These are phyloP conservation scores for Fusarium neocosmosporiellum DNA, from an alignment of 2,329 filamentous ascomycete species.

Conservation along the genomic window DNA sequence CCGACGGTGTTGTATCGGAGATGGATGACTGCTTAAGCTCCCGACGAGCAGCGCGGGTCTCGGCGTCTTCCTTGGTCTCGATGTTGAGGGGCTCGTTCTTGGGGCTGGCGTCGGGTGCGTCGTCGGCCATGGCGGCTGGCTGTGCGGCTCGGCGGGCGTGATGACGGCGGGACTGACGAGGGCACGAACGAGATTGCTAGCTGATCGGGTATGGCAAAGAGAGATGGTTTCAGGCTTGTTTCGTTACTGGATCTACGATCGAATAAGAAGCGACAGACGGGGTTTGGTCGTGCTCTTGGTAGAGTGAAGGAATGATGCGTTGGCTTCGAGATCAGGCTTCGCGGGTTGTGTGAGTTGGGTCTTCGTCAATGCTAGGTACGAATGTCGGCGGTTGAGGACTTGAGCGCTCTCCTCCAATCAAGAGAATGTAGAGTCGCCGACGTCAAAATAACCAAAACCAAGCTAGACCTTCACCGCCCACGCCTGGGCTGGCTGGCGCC, in stretches of 20 bases:
- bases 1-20: conserved; percentile 57
- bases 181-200: conserved; percentile 9
- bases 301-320: conserved; percentile 13
- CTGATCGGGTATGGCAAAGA: neutral
- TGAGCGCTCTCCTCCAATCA: conserved; percentile 42
- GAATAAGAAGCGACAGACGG: neutral
- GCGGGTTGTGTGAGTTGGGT: conserved; percentile 36
- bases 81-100: conserved; percentile 48
- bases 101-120: conserved; percentile 55
- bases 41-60: conserved; percentile 71
- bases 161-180: conserved; percentile 24
- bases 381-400: conserved; percentile 34
- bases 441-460: conserved; percentile 36
- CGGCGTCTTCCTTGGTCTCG: conserved; percentile 66
- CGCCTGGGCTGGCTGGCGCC: conserved; percentile 16
- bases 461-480: conserved; percentile 41
- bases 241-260: neutral
- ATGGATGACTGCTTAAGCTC: conserved; percentile 74
- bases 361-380: conserved; percentile 25
- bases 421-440: conserved; percentile 31
- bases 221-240: neutral
- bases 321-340: conserved; percentile 28
- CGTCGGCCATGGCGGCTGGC: conserved; percentile 56
- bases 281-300: neutral
- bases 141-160: conserved; percentile 30